A percentile compares a stretch with the other conserved stretches of the same genome.
These are phyloP conservation scores for Bertia moriformis DNA, from an alignment of 2,329 filamentous ascomycete genomes.

Conservation along the genomic window DNA sequence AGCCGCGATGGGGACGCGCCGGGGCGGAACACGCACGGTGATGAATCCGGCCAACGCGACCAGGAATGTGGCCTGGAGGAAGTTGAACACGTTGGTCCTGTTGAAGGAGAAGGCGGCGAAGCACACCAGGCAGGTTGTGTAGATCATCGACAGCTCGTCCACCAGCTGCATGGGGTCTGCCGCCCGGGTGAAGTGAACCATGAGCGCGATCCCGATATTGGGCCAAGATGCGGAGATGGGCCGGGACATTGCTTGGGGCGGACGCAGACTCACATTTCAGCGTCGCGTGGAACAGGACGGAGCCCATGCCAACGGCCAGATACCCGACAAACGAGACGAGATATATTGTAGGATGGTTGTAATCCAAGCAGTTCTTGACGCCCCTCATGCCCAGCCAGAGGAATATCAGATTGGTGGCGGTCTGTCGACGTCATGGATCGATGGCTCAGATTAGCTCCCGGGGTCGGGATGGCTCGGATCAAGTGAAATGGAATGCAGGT, in stretches of 20 bases:
- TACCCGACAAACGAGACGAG: no score
- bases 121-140: slow-evolving; percentile 39
- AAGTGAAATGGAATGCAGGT: no score
- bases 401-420: no score
- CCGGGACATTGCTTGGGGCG: background rate
- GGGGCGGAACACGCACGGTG: slow-evolving; percentile 41
- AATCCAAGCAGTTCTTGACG: no score
- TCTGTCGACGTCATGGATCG: no score
- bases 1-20: background rate
- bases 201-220: slow-evolving; percentile 1
- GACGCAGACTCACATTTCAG: slow-evolving; percentile 30
- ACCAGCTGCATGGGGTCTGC: slow-evolving; percentile 44
- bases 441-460: no score
- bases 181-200: slow-evolving; percentile 3
- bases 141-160: slow-evolving; percentile 45
- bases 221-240: background rate
- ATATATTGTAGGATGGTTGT: no score
- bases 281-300: slow-evolving; percentile 39
- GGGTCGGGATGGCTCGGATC: no score
- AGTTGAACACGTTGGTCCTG: slow-evolving; percentile 31
- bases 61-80: slow-evolving; percentile 40
- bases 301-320: slow-evolving; percentile 35
- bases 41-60: slow-evolving; percentile 49
- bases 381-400: no score
- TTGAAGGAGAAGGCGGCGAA: slow-evolving; percentile 62